phyloP scores from a whole-genome alignment of 73 alveolate species.

The Strombidium stylifer region DNA sequence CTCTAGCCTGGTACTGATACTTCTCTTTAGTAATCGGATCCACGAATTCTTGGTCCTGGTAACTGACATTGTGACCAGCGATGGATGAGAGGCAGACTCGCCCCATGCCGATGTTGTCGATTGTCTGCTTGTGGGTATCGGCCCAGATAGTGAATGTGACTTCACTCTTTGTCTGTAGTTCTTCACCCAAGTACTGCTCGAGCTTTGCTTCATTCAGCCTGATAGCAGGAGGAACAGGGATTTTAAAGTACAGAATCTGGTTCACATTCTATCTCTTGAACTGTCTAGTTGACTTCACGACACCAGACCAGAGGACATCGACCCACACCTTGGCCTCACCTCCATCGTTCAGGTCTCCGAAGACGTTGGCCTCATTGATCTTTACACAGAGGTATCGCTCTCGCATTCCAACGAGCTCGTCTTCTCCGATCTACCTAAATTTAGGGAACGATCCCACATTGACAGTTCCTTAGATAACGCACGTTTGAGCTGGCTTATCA shows the following conservation, averaged over 20 bases:
- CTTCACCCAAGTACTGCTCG: conserved; percentile 42
- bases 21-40: conserved; percentile 46
- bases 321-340: conserved; percentile 41
- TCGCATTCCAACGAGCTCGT: conserved; percentile 13
- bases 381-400: conserved; percentile 35
- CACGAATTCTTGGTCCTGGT: conserved; percentile 36
- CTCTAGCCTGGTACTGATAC: conserved; percentile 22
- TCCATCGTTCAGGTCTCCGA: conserved; percentile 46
- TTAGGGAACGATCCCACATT: conserved; percentile 32
- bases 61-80: neutral
- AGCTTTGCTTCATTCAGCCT: conserved; percentile 27
- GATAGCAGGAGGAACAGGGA: conserved; percentile 22
- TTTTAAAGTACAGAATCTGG: conserved; percentile 34
- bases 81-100: conserved; percentile 19
- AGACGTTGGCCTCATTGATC: conserved; percentile 32
- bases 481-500: conserved; percentile 12
- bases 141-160: conserved; percentile 53
- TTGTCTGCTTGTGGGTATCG: conserved; percentile 26
- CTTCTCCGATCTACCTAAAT: conserved; percentile 20
- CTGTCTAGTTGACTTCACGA: conserved; percentile 24
- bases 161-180: conserved; percentile 40
- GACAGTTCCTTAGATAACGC: conserved; percentile 31
- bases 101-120: conserved; percentile 48
- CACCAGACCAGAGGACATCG: conserved; percentile 58
- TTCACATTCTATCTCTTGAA: conserved; percentile 31